These are phyloP conservation scores for Diaporthe capsici DNA, from an alignment of 2,329 filamentous ascomycete genomes.

Conservation along the genomic window DNA sequence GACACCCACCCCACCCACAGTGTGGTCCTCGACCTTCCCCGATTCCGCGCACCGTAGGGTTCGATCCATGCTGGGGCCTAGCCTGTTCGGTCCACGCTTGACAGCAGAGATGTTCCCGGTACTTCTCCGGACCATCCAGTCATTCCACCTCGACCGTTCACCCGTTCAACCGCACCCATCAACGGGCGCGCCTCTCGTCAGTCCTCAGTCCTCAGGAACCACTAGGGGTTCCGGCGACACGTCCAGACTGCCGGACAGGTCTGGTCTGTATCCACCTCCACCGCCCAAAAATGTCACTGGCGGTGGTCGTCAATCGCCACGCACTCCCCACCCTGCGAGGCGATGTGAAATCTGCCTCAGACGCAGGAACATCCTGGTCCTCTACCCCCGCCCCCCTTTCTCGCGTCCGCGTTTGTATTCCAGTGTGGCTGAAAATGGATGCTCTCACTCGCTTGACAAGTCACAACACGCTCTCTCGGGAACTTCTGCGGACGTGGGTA, in stretches of 20 bases:
- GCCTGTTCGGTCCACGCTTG: slow-evolving; percentile 28
- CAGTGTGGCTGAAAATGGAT: slow-evolving; percentile 35
- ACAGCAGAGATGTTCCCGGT: slow-evolving; percentile 30
- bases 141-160: slow-evolving; percentile 26
- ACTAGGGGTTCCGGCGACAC: slow-evolving; percentile 12
- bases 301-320: slow-evolving; percentile 19
- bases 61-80: slow-evolving; percentile 16
- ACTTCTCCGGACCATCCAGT: slow-evolving; percentile 29
- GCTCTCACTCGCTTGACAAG: slow-evolving; percentile 33
- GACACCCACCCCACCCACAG: slow-evolving; percentile 15
- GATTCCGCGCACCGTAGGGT: slow-evolving; percentile 11
- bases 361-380: background rate
- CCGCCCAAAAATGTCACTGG: slow-evolving; percentile 19
- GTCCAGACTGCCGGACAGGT: slow-evolving; percentile 1
- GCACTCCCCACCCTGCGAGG: slow-evolving; percentile 1
- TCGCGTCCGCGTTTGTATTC: slow-evolving; percentile 23
- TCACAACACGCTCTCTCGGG: slow-evolving; percentile 21
- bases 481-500: slow-evolving; percentile 31
- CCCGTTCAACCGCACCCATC: slow-evolving; percentile 32
- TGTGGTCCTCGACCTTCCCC: slow-evolving; percentile 18
- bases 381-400: slow-evolving; percentile 13
- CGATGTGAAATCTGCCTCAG: slow-evolving; percentile 20
- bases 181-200: slow-evolving; percentile 13
- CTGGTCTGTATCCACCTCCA: slow-evolving; percentile 19
- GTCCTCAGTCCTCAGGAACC: background rate